Conservation (phyloP, 2,329 filamentous ascomycete species). For the Ophiostoma populinum region DNA sequence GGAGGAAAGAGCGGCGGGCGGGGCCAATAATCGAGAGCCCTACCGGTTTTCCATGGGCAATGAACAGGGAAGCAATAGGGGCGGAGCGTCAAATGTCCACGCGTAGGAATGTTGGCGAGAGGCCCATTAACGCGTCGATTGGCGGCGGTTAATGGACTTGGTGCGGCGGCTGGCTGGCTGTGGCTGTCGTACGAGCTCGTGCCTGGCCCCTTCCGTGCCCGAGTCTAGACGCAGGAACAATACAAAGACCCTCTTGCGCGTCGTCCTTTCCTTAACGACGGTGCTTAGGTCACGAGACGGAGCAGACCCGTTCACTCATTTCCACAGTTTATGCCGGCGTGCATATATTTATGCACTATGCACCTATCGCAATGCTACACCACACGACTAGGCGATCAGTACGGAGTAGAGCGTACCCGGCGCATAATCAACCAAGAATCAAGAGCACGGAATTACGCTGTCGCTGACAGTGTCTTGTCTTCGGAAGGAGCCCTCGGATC, state of each 20-base stretch:
- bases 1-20: slow-evolving; percentile 3
- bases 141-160: too few species aligned
- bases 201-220: neutral
- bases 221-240: slow-evolving; percentile 1
- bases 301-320: neutral
- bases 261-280: slow-evolving; percentile 1
- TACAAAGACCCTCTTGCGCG: neutral
- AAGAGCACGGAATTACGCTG: too few species aligned
- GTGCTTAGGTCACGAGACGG: too few species aligned
- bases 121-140: neutral
- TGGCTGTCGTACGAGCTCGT: too few species aligned
- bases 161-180: too few species aligned
- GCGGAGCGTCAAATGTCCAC: neutral
- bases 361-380: neutral
- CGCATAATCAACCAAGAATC: too few species aligned
- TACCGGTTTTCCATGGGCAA: neutral
- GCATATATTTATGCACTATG: too few species aligned
- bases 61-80: too few species aligned
- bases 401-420: too few species aligned
- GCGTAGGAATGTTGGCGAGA: neutral
- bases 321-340: neutral
- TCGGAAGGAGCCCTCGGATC: too few species aligned
- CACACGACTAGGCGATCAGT: too few species aligned
- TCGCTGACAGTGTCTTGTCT: too few species aligned
- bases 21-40: slow-evolving; percentile 4